Conservation (phyloP, 2,329 filamentous ascomycete genomes). For the Penicillium sp. region DNA sequence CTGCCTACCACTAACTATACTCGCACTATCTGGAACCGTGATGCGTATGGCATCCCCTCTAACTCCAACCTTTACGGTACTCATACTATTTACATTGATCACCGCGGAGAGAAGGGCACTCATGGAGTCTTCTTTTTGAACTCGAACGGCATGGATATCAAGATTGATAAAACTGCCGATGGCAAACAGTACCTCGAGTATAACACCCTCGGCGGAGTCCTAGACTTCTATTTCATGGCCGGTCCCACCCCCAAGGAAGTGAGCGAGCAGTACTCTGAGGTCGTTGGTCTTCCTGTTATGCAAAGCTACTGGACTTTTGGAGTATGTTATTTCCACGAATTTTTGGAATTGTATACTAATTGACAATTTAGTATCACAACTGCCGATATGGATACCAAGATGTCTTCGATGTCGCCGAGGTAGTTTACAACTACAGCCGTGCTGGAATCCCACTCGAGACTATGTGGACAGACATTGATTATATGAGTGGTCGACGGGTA, state of each 20-base stretch:
- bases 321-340: conserved; percentile 29
- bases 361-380: conserved; percentile 49
- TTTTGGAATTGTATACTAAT: not conserved
- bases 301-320: conserved; percentile 65
- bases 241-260: conserved; percentile 60
- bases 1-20: conserved; percentile 68
- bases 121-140: conserved; percentile 70
- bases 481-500: conserved; percentile 39
- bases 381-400: conserved; percentile 64
- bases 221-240: conserved; percentile 69
- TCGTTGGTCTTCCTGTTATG: conserved; percentile 59
- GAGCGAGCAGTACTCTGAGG: conserved; percentile 57
- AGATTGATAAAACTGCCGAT: conserved; percentile 61
- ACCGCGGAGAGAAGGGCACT: conserved; percentile 56
- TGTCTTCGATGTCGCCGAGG: conserved; percentile 44
- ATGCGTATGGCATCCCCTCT: conserved; percentile 61
- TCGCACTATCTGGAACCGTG: conserved; percentile 67
- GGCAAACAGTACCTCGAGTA: conserved; percentile 72
- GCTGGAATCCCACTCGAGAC: conserved; percentile 46
- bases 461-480: conserved; percentile 49
- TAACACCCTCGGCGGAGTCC: conserved; percentile 71
- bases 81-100: conserved; percentile 74
- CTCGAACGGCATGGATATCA: conserved; percentile 74
- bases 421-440: conserved; percentile 44
- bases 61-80: conserved; percentile 69